Percentiles rank a stretch among this genome's conserved stretches.
Conservation (phyloP, 129 eudicot species). For the Centaurea solstitialis region DNA sequence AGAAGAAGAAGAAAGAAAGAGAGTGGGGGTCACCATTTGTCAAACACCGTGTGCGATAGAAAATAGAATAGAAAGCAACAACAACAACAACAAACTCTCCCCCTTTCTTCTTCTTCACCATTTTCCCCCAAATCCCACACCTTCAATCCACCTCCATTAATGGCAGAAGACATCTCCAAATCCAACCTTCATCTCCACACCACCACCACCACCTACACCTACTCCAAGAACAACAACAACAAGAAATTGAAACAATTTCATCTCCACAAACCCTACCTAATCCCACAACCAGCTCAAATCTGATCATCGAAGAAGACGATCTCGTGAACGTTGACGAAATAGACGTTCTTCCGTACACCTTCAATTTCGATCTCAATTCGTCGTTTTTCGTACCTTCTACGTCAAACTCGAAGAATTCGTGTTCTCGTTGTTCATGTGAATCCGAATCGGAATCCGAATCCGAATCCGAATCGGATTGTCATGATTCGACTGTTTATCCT, state of each 20-base stretch:
- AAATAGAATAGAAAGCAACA: too few species aligned
- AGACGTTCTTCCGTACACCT: slow-evolving; percentile 28
- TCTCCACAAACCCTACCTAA: slow-evolving; percentile 20
- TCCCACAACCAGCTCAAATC: neutral
- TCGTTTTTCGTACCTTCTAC: slow-evolving; percentile 38
- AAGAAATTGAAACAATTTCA: slow-evolving; percentile 1
- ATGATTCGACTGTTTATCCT: slow-evolving; percentile 35
- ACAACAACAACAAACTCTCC: too few species aligned
- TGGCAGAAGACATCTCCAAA: slow-evolving; percentile 9
- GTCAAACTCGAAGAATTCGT: slow-evolving; percentile 29
- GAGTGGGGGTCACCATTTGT: slow-evolving; percentile 16
- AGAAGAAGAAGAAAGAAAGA: neutral
- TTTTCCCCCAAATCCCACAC: neutral
- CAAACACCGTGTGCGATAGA: slow-evolving; percentile 32
- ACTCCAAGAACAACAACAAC: slow-evolving; percentile 15
- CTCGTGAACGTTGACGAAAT: slow-evolving; percentile 12
- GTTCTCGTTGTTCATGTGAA: slow-evolving; percentile 21
- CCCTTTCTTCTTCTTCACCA: neutral
- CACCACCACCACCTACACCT: too few species aligned
- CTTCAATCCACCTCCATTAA: slow-evolving; percentile 2
- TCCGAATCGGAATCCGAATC: slow-evolving; percentile 24
- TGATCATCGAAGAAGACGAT: neutral
- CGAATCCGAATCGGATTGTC: slow-evolving; percentile 29
- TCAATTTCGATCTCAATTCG: slow-evolving; percentile 36
- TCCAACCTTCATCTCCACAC: slow-evolving; percentile 13